Evolutionary conservation across 495 filamentous ascomycete species (phyloP), one percentile per base, ranked within the genome.

Genomic region (Penicilliopsis zonata): DNA sequence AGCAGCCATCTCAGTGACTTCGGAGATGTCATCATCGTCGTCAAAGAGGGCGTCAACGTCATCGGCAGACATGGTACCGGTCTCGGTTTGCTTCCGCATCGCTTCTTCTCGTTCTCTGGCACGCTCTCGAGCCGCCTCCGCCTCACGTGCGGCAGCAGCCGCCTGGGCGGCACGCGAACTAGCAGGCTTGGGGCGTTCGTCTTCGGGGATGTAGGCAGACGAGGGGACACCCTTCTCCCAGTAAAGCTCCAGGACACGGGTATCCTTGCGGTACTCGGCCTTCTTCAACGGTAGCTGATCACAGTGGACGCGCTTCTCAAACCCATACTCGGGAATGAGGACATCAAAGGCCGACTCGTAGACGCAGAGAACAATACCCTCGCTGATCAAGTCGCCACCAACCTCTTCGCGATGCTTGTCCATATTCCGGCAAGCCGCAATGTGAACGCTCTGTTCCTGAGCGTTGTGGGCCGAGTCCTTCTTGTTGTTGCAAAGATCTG

Each of bases 181-280:
- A 15, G 46, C 55, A 14, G 82, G 76, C 65, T 86, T 86, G 21
- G 88, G 86, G 27, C 86, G 79, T 57, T 98, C 90, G 53, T 98
- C 90, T 47, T 98, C 90, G 5, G 90, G 92, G 35, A 96, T 80
- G 43, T 94, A 98, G 9, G 86, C 82, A 16, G 86, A 94, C 14
- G 88, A 95, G 15, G 88, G 86, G 16, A 95, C 84, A 34, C 90
- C 90, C 70, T 96, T 98, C 74, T 98, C 90, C 90, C 90, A 98
- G 65, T 94, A 96, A 4, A 98, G 71, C 56, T 98, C 90, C 30
- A 98, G 64, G 18, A 95, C 72, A 35, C 90, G 76, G 55, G 84
- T 79, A 44, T 88, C 83, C 70, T 95, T 98, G 52, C 93, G 76
- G 55, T 86, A 98, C 53, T 98, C 90, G 13, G 90, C 90, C 68